Conservation (phyloP, 495 filamentous ascomycete species). For the Podospora fimiseda region DNA sequence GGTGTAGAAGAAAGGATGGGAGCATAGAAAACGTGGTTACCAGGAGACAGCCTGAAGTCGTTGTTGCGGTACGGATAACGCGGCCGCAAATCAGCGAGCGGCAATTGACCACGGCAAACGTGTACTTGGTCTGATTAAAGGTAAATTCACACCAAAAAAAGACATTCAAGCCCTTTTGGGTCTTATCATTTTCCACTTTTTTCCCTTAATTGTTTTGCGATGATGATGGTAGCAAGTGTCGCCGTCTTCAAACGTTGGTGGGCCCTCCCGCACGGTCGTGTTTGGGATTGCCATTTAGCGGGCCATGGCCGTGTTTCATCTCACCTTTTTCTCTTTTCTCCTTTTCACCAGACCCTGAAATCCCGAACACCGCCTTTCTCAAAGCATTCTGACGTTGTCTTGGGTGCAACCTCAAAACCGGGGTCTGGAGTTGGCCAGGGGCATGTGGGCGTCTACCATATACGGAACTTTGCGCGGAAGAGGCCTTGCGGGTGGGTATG, state of each 20-base stretch:
- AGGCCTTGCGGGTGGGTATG: not conserved
- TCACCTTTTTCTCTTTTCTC: conserved; percentile 13
- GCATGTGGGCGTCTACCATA: no score
- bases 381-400: conserved; percentile 8
- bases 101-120: conserved; percentile 12
- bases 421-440: no score
- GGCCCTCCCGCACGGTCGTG: conserved; percentile 23
- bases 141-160: conserved; percentile 5
- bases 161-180: conserved; percentile 7
- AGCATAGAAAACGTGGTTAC: conserved; percentile 8
- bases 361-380: conserved; percentile 15
- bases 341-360: conserved; percentile 19
- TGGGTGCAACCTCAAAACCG: conserved; percentile 21
- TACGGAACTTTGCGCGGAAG: not conserved
- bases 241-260: conserved; percentile 27
- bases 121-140: not conserved
- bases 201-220: not conserved
- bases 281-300: conserved; percentile 29
- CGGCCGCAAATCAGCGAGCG: conserved; percentile 20
- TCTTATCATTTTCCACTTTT: conserved; percentile 5
- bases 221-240: conserved; percentile 12
- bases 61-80: conserved; percentile 13
- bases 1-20: conserved; percentile 1
- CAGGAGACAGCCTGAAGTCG: conserved; percentile 13
- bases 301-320: conserved; percentile 35